Evolutionary conservation across 2,329 filamentous ascomycete genomes (phyloP).

Genomic region (Pseudonectria buxi): DNA sequence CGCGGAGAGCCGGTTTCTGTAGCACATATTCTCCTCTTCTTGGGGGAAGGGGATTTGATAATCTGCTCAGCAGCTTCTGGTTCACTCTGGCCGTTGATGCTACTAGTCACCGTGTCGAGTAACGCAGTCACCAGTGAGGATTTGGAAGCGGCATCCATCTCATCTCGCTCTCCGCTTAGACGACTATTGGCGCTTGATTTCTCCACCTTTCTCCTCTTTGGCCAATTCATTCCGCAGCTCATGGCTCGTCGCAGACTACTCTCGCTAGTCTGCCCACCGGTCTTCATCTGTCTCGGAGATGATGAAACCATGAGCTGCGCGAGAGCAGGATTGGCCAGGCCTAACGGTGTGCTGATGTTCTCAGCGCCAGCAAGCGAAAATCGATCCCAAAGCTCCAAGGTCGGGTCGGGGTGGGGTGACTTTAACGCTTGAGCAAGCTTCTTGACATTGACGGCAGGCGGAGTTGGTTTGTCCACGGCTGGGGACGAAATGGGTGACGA

Average conservation of each 20-base stretch:
- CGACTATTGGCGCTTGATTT: conserved; percentile 34
- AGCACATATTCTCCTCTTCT: conserved; percentile 28
- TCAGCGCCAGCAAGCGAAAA: conserved; percentile 48
- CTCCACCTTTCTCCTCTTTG: conserved; percentile 60
- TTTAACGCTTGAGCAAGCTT: conserved; percentile 52
- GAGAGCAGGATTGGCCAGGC: conserved; percentile 49
- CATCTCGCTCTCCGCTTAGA: conserved; percentile 27
- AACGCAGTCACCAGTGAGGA: conserved; percentile 54
- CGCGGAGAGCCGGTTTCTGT: conserved; percentile 18
- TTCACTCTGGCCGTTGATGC: conserved; percentile 39
- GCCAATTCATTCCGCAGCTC: conserved; percentile 65
- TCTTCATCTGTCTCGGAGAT: conserved; percentile 55
- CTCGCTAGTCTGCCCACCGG: conserved; percentile 34
- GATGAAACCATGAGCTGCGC: conserved; percentile 64
- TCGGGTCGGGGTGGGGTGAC: conserved; percentile 65
- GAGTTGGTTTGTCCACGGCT: conserved; percentile 36
- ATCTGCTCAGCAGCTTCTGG: conserved; percentile 23
- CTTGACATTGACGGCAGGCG: conserved; percentile 49
- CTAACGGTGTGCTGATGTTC: conserved; percentile 36
- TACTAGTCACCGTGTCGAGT: conserved; percentile 57
- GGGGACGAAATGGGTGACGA: conserved; percentile 69
- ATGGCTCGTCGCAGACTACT: conserved; percentile 52
- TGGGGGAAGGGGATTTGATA: conserved; percentile 38
- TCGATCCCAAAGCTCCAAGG: conserved; percentile 69
- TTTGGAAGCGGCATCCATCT: conserved; percentile 46